phyloP scores from a whole-genome alignment of 345 rosid genomes.

The Microthlaspi erraticum region DNA sequence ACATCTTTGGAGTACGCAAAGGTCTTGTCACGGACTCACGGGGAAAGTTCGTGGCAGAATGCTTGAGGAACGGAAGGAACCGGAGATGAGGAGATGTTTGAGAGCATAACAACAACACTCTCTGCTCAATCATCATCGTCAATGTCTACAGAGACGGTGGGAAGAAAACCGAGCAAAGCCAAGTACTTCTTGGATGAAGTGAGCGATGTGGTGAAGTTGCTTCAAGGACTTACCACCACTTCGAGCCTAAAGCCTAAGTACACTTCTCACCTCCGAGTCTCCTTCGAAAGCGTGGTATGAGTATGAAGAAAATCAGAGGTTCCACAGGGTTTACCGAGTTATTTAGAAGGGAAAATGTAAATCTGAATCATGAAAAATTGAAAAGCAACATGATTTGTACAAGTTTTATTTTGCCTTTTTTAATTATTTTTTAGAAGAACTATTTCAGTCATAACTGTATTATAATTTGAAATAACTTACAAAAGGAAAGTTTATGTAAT shows the following conservation, averaged over 20 bases:
- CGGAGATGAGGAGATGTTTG: too few species aligned
- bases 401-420: too few species aligned
- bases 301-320: background rate
- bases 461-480: too few species aligned
- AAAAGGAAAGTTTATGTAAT: too few species aligned
- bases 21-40: too few species aligned
- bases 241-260: slow-evolving; percentile 36
- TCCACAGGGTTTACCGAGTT: background rate
- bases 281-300: slow-evolving; percentile 41
- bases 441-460: too few species aligned
- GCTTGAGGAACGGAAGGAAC: too few species aligned
- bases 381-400: slow-evolving; percentile 34
- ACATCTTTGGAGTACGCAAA: too few species aligned
- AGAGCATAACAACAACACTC: slow-evolving; percentile 48
- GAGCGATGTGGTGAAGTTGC: slow-evolving; percentile 49
- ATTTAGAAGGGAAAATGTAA: slow-evolving; percentile 13
- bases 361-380: slow-evolving; percentile 17
- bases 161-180: slow-evolving; percentile 71
- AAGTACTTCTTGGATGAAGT: slow-evolving; percentile 61
- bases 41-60: too few species aligned
- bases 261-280: slow-evolving; percentile 37
- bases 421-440: too few species aligned
- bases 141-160: slow-evolving; percentile 55
- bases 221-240: slow-evolving; percentile 50
- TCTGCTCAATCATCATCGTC: slow-evolving; percentile 38